Conservation (phyloP, 441 rosid species). For the Croton setiger region DNA sequence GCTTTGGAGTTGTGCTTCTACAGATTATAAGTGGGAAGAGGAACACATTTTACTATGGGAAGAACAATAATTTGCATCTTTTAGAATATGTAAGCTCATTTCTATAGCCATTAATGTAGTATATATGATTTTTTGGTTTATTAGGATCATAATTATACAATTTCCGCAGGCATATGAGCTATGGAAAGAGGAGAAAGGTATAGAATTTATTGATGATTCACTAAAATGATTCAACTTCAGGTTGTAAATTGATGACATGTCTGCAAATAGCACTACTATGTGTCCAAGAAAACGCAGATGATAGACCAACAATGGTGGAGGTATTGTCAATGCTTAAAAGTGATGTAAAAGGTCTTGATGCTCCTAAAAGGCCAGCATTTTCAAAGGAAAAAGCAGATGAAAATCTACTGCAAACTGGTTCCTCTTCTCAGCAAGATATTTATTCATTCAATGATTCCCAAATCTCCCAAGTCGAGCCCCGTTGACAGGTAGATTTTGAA, state of each 20-base stretch:
- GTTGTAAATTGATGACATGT: constrained; percentile 22
- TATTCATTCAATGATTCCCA: not conserved
- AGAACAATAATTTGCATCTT: constrained; percentile 12
- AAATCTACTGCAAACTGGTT: too few relatives aligned
- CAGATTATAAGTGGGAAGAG: constrained; percentile 28
- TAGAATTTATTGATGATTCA: constrained; percentile 12
- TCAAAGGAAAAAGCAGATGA: not conserved
- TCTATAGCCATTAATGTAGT: not conserved
- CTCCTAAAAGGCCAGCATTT: constrained; percentile 31
- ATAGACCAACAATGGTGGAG: constrained; percentile 28
- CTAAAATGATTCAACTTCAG: constrained; percentile 7
- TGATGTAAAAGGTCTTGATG: constrained; percentile 9
- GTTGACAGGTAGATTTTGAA: too few relatives aligned
- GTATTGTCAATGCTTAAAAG: constrained; percentile 24
- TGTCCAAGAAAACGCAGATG: constrained; percentile 19
- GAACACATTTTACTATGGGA: constrained; percentile 14
- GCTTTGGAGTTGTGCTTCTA: constrained; percentile 33
- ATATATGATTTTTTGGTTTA: too few relatives aligned
- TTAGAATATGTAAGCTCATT: constrained; percentile 20
- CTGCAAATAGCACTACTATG: constrained; percentile 22
- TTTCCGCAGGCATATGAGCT: constrained; percentile 18
- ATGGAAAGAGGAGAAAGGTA: constrained; percentile 4
- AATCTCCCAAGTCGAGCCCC: not conserved
- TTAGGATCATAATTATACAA: not conserved
- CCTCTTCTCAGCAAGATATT: too few relatives aligned